Base-by-base conservation (phyloP, 1,284 basidiomycete genomes). In the Pseudozyma thailandica region DNA sequence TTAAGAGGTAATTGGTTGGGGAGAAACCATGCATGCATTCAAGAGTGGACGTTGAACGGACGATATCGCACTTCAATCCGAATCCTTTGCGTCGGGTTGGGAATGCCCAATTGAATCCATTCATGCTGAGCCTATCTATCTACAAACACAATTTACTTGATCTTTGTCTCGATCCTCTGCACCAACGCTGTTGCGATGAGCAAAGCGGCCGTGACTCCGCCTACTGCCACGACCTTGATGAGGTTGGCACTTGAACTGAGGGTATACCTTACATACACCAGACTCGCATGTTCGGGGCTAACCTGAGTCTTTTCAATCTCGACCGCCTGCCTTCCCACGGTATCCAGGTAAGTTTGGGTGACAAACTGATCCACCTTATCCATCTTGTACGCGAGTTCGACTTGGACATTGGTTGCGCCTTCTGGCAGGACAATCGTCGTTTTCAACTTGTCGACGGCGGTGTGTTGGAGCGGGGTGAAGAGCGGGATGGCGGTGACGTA, bases 271-370 rank as follows among this genome's bases (percentile, higher is more conserved):
- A 81, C 55, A 42, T 71, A 62, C 16, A 60, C 83, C 5, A 76
- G 23, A 21, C 53, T 28, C 0, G 46, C 49, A 30, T 69, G 61
- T 33, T 47, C 44, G 9, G 56, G 50, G 25, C 47, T 21, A 46
- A 44, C 47, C 50, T 75, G 70, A 41, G 87, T 84, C 84, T 93
- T 94, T 50, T 86, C 84, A 63, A 98, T 86, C 2, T 87, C 88
- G 50, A 98, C 85, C 4, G 88, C 86, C 3, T 92, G 92, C 37
- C 95, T 89, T 20, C 96, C 95, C 21, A 87, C 87, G n/a, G 94
- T 93, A 83, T 98, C 95, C 37, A 98, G 89, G 84, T 96, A 98
- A 7, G 92, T 92, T 71, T 89, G 88, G 79, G 92, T 90, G 12
- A 87, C 90, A 9, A 87, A 87, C 54, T 88, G 84, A 44, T 83